Evolutionary conservation across 2,329 filamentous ascomycete species (phyloP).

Genomic region (Penicillium sp.): DNA sequence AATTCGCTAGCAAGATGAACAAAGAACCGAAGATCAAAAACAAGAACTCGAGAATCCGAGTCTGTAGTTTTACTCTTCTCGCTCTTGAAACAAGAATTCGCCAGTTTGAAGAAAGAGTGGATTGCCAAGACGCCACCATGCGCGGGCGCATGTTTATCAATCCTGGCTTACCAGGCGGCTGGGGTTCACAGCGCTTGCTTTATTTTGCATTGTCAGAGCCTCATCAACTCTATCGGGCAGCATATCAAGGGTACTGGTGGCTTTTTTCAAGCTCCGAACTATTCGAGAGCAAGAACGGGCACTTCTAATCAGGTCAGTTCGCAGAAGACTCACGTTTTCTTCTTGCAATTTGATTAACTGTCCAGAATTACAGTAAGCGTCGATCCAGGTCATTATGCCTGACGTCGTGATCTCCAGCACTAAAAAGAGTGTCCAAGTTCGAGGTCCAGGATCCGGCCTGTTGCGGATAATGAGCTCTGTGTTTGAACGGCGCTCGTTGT

Average conservation of each 20-base stretch:
- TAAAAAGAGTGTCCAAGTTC: not conserved
- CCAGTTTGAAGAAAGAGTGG: not conserved
- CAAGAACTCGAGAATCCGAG: too few species aligned
- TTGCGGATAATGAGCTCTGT: not conserved
- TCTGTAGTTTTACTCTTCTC: too few species aligned
- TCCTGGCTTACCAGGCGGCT: conserved; percentile 2
- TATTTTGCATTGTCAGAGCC: not conserved
- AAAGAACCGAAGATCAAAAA: not conserved
- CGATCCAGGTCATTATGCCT: not conserved
- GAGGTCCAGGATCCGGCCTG: not conserved
- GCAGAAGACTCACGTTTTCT: too few species aligned
- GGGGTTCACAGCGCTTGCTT: not conserved
- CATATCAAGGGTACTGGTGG: not conserved
- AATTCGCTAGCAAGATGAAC: not conserved
- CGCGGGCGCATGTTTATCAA: not conserved
- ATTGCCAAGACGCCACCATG: conserved; percentile 6
- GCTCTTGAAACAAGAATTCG: too few species aligned
- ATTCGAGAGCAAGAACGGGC: not conserved
- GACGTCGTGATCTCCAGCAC: not conserved
- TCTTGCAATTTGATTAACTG: not conserved
- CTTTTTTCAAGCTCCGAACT: not conserved
- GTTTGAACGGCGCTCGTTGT: not conserved
- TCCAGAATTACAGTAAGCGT: not conserved
- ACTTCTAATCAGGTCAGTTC: not conserved
- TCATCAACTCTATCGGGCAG: not conserved